Evolutionary conservation across 140 eudicot genomes (phyloP).

Genomic region (Oenanthe javanica): DNA sequence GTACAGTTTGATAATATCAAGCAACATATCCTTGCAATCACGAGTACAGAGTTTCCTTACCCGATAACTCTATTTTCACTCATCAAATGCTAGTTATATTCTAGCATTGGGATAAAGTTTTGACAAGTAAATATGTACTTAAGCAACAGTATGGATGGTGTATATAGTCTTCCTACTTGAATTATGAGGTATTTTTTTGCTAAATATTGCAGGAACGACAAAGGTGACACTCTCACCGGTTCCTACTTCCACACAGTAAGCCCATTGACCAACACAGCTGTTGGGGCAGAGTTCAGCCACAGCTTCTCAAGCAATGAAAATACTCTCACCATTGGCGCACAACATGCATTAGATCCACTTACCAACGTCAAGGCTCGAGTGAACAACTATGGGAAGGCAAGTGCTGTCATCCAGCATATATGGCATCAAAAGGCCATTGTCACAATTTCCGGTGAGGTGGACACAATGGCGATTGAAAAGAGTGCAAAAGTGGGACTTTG

Average conservation of each 20-base stretch:
- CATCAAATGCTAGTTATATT: background rate
- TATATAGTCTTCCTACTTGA: background rate
- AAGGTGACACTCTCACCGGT: slow-evolving; percentile 11
- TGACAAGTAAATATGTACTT: background rate
- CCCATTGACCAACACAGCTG: slow-evolving; percentile 13
- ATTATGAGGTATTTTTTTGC: background rate
- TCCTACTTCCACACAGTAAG: slow-evolving; percentile 13
- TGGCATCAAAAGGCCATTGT: slow-evolving; percentile 13
- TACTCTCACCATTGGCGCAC: slow-evolving; percentile 8
- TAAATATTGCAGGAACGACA: slow-evolving; percentile 7
- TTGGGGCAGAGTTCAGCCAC: slow-evolving; percentile 12
- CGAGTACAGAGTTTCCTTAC: background rate
- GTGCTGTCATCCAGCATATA: slow-evolving; percentile 10
- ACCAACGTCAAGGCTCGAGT: slow-evolving; percentile 12
- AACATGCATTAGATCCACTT: slow-evolving; percentile 12
- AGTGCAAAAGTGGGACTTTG: slow-evolving; percentile 12
- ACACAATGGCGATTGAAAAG: slow-evolving; percentile 1
- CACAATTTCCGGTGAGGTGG: slow-evolving; percentile 11
- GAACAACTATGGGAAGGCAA: slow-evolving; percentile 12
- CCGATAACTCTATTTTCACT: background rate
- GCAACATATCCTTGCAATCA: background rate
- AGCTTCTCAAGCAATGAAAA: slow-evolving; percentile 15
- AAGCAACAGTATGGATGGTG: background rate
- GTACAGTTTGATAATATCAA: background rate
- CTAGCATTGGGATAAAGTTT: background rate